These are phyloP conservation scores for Carex pumila DNA, from an alignment of 176 grass and related monocot genomes.

Conservation along the genomic window DNA sequence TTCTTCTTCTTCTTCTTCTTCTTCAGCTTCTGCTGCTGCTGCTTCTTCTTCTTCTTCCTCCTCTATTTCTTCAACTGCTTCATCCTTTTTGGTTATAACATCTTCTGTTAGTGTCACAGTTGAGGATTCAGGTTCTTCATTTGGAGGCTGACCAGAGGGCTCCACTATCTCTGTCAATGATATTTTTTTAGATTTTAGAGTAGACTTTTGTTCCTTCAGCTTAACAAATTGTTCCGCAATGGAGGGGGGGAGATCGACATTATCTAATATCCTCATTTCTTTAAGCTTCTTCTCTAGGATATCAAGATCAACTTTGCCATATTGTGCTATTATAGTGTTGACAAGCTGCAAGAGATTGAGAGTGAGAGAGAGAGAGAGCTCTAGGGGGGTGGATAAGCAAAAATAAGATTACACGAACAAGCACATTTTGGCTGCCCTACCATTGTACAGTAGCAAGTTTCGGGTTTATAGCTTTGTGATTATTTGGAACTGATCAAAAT, in stretches of 20 bases:
- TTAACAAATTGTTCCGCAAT: conserved; percentile 69
- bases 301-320: conserved; percentile 59
- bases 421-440: background rate
- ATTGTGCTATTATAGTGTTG: conserved; percentile 58
- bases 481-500: background rate
- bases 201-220: conserved; percentile 55
- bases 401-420: background rate
- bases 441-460: background rate
- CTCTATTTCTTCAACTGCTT: conserved; percentile 29
- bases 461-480: background rate
- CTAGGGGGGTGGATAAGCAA: background rate
- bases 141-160: background rate
- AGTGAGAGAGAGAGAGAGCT: conserved; percentile 19
- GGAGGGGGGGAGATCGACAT: conserved; percentile 71
- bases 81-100: conserved; percentile 22
- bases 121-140: conserved; percentile 39
- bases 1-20: conserved; percentile 26
- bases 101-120: conserved; percentile 36
- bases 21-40: background rate
- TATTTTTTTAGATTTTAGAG: conserved; percentile 30
- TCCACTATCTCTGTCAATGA: background rate
- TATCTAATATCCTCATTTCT: conserved; percentile 97
- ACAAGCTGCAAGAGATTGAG: conserved; percentile 55
- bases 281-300: conserved; percentile 73
- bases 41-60: conserved; percentile 31